A percentile compares a stretch with the other conserved stretches of the same genome.
phyloP scores from a whole-genome alignment of 129 eudicot species.

The Chrysanthemum lavandulifolium region DNA sequence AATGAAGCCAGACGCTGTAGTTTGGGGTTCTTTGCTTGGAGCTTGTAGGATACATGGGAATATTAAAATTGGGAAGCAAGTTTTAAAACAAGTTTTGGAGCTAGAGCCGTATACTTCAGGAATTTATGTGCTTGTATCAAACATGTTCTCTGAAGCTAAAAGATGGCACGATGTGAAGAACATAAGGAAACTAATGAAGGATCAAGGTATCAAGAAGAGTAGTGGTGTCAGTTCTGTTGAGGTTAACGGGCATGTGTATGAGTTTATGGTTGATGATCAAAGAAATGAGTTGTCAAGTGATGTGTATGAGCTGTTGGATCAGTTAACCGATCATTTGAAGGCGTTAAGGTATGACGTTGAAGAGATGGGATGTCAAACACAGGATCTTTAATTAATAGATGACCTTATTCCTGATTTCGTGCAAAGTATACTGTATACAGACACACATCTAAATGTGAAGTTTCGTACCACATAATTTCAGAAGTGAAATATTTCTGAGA shows the following conservation, averaged over 20 bases:
- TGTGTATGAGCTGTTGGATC: constrained; percentile 23
- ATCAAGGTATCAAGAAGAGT: constrained; percentile 36
- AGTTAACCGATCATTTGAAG: constrained; percentile 20
- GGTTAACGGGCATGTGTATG: constrained; percentile 25
- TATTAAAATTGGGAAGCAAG: constrained; percentile 33
- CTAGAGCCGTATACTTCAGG: constrained; percentile 37
- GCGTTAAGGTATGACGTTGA: constrained; percentile 1
- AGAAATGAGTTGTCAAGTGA: constrained; percentile 27
- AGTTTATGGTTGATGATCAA: constrained; percentile 41
- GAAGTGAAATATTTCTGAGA: not conserved
- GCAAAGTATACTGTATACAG: too few species aligned
- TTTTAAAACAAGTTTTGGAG: constrained; percentile 36
- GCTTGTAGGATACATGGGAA: constrained; percentile 44
- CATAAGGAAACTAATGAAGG: constrained; percentile 41
- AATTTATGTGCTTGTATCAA: constrained; percentile 35
- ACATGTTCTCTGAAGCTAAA: constrained; percentile 37
- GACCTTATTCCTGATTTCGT: not conserved
- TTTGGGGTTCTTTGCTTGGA: constrained; percentile 48
- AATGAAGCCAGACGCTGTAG: constrained; percentile 41
- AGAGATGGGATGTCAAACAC: not conserved
- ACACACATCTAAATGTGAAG: too few species aligned
- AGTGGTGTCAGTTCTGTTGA: constrained; percentile 34
- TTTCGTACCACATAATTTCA: too few species aligned
- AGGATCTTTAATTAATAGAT: not conserved
- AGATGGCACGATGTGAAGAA: constrained; percentile 50